Conservation (phyloP, 441 rosid species). For the Arabidopsis lyrata region DNA sequence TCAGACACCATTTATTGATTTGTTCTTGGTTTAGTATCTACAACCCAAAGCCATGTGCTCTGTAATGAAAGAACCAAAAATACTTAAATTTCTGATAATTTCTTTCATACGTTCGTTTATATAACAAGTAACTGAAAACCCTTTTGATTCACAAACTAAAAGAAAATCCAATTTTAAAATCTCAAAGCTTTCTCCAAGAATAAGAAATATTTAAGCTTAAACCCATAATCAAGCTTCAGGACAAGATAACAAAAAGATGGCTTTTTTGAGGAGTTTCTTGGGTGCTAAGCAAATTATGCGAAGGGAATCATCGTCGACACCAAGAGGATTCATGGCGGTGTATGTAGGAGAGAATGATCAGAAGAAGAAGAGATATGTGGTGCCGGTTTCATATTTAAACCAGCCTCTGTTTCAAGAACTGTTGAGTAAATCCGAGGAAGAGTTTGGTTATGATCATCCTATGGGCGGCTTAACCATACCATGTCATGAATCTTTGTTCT, state of each 20-base stretch:
- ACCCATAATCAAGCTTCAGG: conserved; percentile 28
- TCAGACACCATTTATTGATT: conserved; percentile 44
- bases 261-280: conserved; percentile 31
- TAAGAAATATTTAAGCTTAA: conserved; percentile 10
- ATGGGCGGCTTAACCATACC: conserved; percentile 69
- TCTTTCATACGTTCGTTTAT: conserved; percentile 26
- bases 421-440: conserved; percentile 54
- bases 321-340: conserved; percentile 56
- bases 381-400: conserved; percentile 51
- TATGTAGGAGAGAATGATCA: conserved; percentile 54
- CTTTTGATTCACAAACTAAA: conserved; percentile 25
- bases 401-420: conserved; percentile 49
- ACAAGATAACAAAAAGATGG: conserved; percentile 15
- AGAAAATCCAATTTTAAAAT: not conserved
- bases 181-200: conserved; percentile 24
- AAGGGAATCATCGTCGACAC: conserved; percentile 36
- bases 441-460: conserved; percentile 65
- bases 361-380: conserved; percentile 53
- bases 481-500: conserved; percentile 59
- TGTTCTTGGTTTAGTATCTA: conserved; percentile 44
- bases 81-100: not conserved
- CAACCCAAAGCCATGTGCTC: conserved; percentile 42
- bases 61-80: not conserved
- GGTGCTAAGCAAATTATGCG: conserved; percentile 21
- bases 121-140: conserved; percentile 20